Evolutionary conservation across 129 eudicot genomes (phyloP).

Genomic region (Sambucus nigra): DNA sequence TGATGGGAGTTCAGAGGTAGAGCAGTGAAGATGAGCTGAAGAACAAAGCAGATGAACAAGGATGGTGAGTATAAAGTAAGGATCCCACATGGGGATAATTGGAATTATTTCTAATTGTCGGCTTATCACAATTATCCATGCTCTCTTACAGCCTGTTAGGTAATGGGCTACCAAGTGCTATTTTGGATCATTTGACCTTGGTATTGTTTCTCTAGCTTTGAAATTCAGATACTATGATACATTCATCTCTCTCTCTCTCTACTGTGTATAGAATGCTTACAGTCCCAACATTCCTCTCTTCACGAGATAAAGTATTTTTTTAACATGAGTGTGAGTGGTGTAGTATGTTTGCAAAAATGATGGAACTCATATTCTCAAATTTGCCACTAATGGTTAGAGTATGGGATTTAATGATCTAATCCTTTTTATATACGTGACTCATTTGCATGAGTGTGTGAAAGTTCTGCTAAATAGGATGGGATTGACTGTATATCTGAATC

Average conservation of each 20-base stretch:
- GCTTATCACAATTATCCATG: conserved; percentile 17
- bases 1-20: conserved; percentile 7
- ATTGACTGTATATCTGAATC: too few relatives aligned
- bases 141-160: conserved; percentile 44
- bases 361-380: background rate
- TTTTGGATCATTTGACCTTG: conserved; percentile 9
- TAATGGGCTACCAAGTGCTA: conserved; percentile 25
- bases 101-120: conserved; percentile 43
- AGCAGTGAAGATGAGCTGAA: conserved; percentile 10
- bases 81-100: conserved; percentile 47
- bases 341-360: background rate
- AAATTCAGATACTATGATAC: background rate
- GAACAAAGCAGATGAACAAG: background rate
- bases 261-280: background rate
- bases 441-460: too few relatives aligned
- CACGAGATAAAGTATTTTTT: too few relatives aligned
- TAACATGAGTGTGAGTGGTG: too few relatives aligned
- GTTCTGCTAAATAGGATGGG: too few relatives aligned
- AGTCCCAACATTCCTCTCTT: background rate
- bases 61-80: conserved; percentile 17
- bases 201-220: background rate
- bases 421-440: too few relatives aligned
- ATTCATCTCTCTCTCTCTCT: background rate
- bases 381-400: too few relatives aligned
- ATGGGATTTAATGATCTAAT: too few relatives aligned